These are phyloP conservation scores for Globisporangium emineosum DNA, from an alignment of 352 stramenopile genomes.

Conservation along the genomic window DNA sequence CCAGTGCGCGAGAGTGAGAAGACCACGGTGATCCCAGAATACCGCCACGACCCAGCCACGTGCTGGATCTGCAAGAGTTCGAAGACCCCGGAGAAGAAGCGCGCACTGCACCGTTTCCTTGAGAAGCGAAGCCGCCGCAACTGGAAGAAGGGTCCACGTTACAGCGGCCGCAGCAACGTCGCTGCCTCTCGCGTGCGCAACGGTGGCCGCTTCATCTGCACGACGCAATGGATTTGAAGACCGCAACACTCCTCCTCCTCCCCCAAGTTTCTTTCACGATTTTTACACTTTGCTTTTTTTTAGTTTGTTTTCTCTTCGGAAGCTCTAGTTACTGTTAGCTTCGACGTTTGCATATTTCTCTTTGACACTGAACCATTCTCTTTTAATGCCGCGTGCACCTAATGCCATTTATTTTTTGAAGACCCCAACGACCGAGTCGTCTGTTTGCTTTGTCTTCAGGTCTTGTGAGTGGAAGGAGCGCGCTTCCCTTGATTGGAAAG, in stretches of 20 bases:
- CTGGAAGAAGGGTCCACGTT: conserved; percentile 81
- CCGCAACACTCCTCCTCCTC: not conserved
- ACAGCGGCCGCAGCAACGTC: conserved; percentile 75
- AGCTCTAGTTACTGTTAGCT: conserved; percentile 9
- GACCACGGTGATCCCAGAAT: conserved; percentile 28
- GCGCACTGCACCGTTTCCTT: conserved; percentile 74
- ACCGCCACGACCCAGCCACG: conserved; percentile 65
- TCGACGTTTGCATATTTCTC: conserved; percentile 18
- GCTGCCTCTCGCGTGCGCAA: conserved; percentile 78
- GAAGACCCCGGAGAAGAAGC: conserved; percentile 81
- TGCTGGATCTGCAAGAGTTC: conserved; percentile 89
- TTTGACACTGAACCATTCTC: conserved; percentile 24
- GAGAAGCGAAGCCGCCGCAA: conserved; percentile 81
- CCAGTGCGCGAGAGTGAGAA: conserved; percentile 52
- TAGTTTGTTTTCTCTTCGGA: conserved; percentile 18
- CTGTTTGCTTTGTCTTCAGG: not conserved
- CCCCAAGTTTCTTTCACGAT: conserved; percentile 9
- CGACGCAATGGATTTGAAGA: conserved; percentile 74
- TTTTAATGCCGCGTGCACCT: conserved; percentile 11
- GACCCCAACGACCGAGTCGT: not conserved
- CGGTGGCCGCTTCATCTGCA: conserved; percentile 80
- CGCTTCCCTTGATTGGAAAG: not conserved
- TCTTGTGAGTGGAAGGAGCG: not conserved
- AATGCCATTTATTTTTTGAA: conserved; percentile 19
- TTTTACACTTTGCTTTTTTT: conserved; percentile 19